phyloP scores from a whole-genome alignment of 495 filamentous ascomycete species.

The Penicillium nucicola region DNA sequence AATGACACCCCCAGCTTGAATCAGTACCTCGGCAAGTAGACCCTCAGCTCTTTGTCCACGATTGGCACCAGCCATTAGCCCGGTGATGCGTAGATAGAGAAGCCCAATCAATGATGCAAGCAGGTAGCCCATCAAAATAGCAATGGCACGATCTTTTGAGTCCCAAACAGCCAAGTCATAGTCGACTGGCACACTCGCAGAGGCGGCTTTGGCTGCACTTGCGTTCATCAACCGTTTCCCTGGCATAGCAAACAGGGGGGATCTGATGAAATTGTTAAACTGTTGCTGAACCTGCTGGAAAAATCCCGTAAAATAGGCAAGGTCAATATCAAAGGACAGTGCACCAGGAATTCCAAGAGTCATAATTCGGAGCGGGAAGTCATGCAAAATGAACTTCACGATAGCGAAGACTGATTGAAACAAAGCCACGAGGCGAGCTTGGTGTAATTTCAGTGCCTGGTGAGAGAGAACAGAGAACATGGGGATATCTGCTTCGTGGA shows the following conservation, averaged over 20 bases:
- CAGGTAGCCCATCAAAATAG: constrained; percentile 76
- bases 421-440: constrained; percentile 35
- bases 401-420: constrained; percentile 16
- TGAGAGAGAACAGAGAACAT: constrained; percentile 61
- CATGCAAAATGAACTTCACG: constrained; percentile 34
- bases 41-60: constrained; percentile 72
- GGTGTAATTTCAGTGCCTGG: constrained; percentile 50
- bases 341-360: constrained; percentile 22
- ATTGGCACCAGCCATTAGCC: constrained; percentile 60
- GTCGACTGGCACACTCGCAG: constrained; percentile 39
- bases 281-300: constrained; percentile 16
- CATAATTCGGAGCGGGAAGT: constrained; percentile 36
- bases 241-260: constrained; percentile 18
- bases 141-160: constrained; percentile 70
- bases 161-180: constrained; percentile 72
- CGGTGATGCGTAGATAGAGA: constrained; percentile 70
- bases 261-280: constrained; percentile 17
- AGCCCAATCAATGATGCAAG: constrained; percentile 70
- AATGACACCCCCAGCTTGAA: constrained; percentile 93
- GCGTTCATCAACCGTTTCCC: constrained; percentile 26
- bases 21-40: constrained; percentile 73
- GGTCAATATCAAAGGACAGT: constrained; percentile 15
- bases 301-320: constrained; percentile 10
- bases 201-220: constrained; percentile 14
- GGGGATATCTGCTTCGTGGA: constrained; percentile 55